Base-by-base conservation (phyloP, 1,139 yeast genomes). In the Yamadazyma aaseri region DNA sequence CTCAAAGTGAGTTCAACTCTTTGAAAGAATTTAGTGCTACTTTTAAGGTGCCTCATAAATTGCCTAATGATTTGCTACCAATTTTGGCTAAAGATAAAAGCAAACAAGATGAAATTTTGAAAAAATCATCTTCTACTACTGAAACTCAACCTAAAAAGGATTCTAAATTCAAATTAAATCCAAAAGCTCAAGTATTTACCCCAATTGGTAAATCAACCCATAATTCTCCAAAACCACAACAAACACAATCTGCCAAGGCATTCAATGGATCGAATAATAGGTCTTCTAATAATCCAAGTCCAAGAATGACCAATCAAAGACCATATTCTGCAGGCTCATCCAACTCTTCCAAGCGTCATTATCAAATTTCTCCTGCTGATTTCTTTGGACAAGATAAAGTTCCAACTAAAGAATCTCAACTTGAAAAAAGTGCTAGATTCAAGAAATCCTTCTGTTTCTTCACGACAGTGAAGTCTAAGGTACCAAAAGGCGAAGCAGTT, bases 1-100 rank as follows among this genome's bases (percentile, higher is more conserved):
- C 80, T 8, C 81, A 78, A 53, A 74, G 77, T 45, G 95, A 76
- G 63, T 78, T 86, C 46, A 81, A 83, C 45, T 86, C 92, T n/a
- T 67, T 87, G 39, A 80, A 78, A 42, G 86, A 85, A 54, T 89
- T 89, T 54, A 79, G 95, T 33, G 89, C 86, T 33, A 84, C 76
- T 47, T 86, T 86, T 59, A 86, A 86, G 59, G 77, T 87, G 17
- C 86, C 86, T 3, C 77, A 79, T 44, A 78, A 79, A 42, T 71
- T 81, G 50, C 96, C 96, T 5, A 56, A 76, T 22, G 96, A 87
- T 53, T 69, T 86, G 51, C 69, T 84, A 42, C 92, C 95, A 4
- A 81, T 85, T 23, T 65, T 84, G 29, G 67, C 90, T 6, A 83
- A 82, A 54, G 86, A 81, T 50, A 79, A 77, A 51, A 55, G 58